These are phyloP conservation scores for Takashimella koratensis DNA, from an alignment of 1,284 basidiomycete species.

Conservation along the genomic window DNA sequence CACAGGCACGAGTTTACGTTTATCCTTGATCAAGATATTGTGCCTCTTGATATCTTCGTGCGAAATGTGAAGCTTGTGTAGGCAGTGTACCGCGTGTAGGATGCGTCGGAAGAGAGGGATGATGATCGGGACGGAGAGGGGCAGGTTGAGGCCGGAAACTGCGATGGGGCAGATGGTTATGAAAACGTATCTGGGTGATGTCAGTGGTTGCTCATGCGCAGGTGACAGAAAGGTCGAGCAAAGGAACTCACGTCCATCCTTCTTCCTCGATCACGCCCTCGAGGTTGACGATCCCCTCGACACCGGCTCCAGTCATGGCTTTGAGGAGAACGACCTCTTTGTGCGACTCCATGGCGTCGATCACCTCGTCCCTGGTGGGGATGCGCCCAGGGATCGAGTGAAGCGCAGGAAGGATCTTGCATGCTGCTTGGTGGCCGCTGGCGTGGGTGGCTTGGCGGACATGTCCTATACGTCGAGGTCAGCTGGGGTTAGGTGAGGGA, in stretches of 20 bases:
- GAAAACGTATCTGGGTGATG: conserved; percentile 34
- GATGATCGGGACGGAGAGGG: conserved; percentile 10
- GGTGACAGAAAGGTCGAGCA: neutral
- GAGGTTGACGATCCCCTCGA: conserved; percentile 40
- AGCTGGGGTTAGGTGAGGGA: neutral
- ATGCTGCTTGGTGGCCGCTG: conserved; percentile 40
- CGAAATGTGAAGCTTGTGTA: conserved; percentile 40
- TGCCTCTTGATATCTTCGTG: conserved; percentile 49
- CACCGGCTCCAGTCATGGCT: conserved; percentile 34
- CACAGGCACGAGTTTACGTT: conserved; percentile 27
- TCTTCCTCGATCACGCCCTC: conserved; percentile 43
- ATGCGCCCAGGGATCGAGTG: conserved; percentile 8
- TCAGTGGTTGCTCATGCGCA: conserved; percentile 3
- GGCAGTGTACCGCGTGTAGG: conserved; percentile 30
- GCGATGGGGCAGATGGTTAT: conserved; percentile 30
- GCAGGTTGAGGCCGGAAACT: conserved; percentile 10
- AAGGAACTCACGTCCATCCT: conserved; percentile 44
- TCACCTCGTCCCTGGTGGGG: conserved; percentile 23
- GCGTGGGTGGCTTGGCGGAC: conserved; percentile 45
- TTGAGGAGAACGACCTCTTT: conserved; percentile 48
- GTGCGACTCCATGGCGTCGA: conserved; percentile 46
- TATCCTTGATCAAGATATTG: conserved; percentile 28
- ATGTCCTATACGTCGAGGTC: conserved; percentile 42
- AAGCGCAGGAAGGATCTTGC: conserved; percentile 48
- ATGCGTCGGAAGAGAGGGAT: conserved; percentile 39